phyloP scores from a whole-genome alignment of 2,329 filamentous ascomycete genomes.

The Amylocarpus encephaloides region DNA sequence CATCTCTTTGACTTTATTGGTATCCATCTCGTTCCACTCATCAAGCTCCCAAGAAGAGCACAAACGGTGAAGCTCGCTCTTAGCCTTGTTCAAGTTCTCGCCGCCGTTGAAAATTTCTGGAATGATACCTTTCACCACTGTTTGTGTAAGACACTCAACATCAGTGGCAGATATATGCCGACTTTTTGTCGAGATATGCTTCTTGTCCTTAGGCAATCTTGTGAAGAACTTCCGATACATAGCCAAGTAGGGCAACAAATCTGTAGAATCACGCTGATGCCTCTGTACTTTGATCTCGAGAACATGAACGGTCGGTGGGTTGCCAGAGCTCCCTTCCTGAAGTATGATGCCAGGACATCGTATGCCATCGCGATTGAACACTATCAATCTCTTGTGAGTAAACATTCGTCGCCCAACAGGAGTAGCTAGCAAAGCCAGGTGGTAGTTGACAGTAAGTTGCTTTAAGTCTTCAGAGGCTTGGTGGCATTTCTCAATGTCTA shows the following conservation, averaged over 20 bases:
- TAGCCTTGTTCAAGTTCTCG: conserved; percentile 47
- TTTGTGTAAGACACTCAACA: conserved; percentile 78
- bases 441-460: conserved; percentile 72
- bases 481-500: conserved; percentile 74
- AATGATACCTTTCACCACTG: conserved; percentile 51
- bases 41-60: conserved; percentile 68
- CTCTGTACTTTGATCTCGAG: conserved; percentile 68
- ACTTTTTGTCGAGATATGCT: conserved; percentile 62
- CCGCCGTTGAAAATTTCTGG: conserved; percentile 52
- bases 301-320: conserved; percentile 64
- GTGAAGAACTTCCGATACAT: conserved; percentile 62
- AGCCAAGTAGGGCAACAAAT: conserved; percentile 77
- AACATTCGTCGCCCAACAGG: conserved; percentile 79
- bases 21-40: conserved; percentile 79
- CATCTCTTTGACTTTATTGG: conserved; percentile 75
- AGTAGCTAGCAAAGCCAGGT: conserved; percentile 70
- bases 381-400: conserved; percentile 65
- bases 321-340: conserved; percentile 64
- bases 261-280: conserved; percentile 68
- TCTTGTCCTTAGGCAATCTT: conserved; percentile 57
- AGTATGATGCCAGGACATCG: conserved; percentile 76
- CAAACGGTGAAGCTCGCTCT: conserved; percentile 61
- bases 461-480: conserved; percentile 74
- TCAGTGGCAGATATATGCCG: conserved; percentile 67
- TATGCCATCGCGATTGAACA: conserved; percentile 79